Base-by-base conservation (phyloP, 2,329 filamentous ascomycete species). In the Kalmusia sp. region DNA sequence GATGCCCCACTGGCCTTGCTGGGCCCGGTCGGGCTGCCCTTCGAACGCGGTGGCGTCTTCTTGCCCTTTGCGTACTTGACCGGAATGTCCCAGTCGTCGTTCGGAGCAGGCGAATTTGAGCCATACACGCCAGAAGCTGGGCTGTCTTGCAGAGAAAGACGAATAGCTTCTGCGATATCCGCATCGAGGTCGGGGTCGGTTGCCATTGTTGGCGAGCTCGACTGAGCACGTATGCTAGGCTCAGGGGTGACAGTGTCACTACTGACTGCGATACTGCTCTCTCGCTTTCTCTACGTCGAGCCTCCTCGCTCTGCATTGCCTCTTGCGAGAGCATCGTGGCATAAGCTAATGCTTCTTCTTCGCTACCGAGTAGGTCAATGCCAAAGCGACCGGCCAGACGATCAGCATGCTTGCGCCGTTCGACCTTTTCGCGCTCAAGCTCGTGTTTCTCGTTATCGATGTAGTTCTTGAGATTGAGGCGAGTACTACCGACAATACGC, bases 361-460 rank as follows among this genome's bases (percentile, higher is more conserved):
- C 85, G 52, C 78, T 77, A 0, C 80, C 83, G 2, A 88, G 74
- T 8, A 97, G 76, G 28, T 92, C 91, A 2, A 95, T 86, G 5
- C 95, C 95, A 66, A 96, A 99, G 30, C 93, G 86, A 25, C 85
- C 87, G 30, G 86, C 88, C 22, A 98, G 80, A 21, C 87, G 86
- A 14, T 86, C 83, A 49, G 86, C 81, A 66, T 96, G 88, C 51
- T 87, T 87, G 21, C 82, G 81, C 33, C 85, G 84, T 37, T 85
- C 82, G 27, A 87, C 79, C 62, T 88, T 86, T 66, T 96, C 91
- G 7, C 83, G 83, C 50, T 89, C 87, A 50, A 97, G 82, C 70
- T 96, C 92, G 37, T 87, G 82, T 60, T 89, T 85, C 72, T 98
- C 93, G n/a, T 90, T 89, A 34, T 87, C 87, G 57, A 98, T 98